Base-by-base conservation (phyloP, 768 basidiomycete species). In the Nevesoporus exiguus region DNA sequence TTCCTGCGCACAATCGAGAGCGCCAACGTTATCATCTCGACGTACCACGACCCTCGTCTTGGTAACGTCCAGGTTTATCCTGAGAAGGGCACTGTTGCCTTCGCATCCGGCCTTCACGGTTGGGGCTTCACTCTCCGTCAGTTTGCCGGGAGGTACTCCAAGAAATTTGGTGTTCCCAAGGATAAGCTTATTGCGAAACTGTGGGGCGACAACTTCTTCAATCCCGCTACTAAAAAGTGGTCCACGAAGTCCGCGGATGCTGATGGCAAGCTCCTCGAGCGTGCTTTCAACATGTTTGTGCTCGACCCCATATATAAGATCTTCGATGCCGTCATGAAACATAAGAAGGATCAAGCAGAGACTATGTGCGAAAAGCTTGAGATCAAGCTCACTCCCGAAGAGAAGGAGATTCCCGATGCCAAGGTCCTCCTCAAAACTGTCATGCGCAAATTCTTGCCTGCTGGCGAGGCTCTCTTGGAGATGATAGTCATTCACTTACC, bases 401-500 rank as follows among this genome's bases (percentile, higher is more conserved):
- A 97, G 80, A 86, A 85, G 66, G 97, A 97, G 61, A 82, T 92
- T 60, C 9, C 46, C 7, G 96, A 98, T 73, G 88, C 93, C 70
- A 99, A 99, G 77, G 81, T 83, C 21, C 86, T 99, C 66, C 89
- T 99, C 73, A 99, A 99, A 80, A 86, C 88, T 64, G 74, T 98
- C 75, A 98, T 99, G 97, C 89, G 94, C 76, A 97, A 97, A 77
- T 99, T 98, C 90, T 80, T 98, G 62, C 97, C 97, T 69, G 97
- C 97, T 59, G 97, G 97, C 68, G 97, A 99, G 76, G 88, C 95
- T 43, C 86, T 99, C 64, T 73, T 99, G 77, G 97, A 98, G 83
- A 99, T 99, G 97, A 98, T 98, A 75, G 94, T 98, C 80, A 92
- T 99, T 76, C 93, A 98, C 79, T 86, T 99, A 61, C 96, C 97